These are phyloP conservation scores for Exophiala spinifera DNA, from an alignment of 2,329 filamentous ascomycete species.

Conservation along the genomic window DNA sequence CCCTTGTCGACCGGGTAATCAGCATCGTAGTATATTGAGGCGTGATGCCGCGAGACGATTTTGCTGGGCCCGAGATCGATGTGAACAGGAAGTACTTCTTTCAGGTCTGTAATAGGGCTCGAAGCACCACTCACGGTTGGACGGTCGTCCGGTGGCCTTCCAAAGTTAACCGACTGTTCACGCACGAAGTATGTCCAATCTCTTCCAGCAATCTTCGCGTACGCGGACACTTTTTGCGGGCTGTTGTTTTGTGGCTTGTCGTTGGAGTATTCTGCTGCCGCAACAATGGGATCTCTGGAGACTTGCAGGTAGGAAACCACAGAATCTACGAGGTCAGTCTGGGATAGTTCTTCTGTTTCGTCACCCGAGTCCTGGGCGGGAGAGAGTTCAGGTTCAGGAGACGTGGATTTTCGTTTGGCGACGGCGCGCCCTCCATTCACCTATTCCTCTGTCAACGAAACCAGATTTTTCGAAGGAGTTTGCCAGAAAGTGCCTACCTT, in stretches of 20 bases:
- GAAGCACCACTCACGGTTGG: constrained; percentile 35
- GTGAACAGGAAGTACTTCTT: constrained; percentile 55
- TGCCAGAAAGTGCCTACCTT: constrained; percentile 38
- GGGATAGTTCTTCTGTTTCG: constrained; percentile 42
- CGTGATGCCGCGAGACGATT: constrained; percentile 74
- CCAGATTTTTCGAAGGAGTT: constrained; percentile 2
- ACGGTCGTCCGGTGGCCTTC: constrained; percentile 48
- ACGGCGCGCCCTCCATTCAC: constrained; percentile 20
- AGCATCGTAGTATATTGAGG: constrained; percentile 70
- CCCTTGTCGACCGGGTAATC: constrained; percentile 48
- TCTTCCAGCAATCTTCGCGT: constrained; percentile 50
- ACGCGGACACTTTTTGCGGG: constrained; percentile 46
- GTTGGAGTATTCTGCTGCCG: constrained; percentile 46
- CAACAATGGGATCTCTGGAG: constrained; percentile 44
- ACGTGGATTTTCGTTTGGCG: constrained; percentile 21
- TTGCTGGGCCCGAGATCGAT: constrained; percentile 87
- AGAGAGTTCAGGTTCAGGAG: constrained; percentile 38
- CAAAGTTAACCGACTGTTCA: constrained; percentile 48
- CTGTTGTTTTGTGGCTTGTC: constrained; percentile 39
- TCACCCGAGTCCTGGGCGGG: constrained; percentile 41
- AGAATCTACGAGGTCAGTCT: constrained; percentile 46
- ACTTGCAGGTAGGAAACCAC: constrained; percentile 48
- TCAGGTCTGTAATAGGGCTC: constrained; percentile 46
- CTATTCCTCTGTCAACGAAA: constrained; percentile 8
- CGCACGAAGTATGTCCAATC: constrained; percentile 54